Conservation (phyloP, 139 green algal species). For the Monoraphidium neglectum region DNA sequence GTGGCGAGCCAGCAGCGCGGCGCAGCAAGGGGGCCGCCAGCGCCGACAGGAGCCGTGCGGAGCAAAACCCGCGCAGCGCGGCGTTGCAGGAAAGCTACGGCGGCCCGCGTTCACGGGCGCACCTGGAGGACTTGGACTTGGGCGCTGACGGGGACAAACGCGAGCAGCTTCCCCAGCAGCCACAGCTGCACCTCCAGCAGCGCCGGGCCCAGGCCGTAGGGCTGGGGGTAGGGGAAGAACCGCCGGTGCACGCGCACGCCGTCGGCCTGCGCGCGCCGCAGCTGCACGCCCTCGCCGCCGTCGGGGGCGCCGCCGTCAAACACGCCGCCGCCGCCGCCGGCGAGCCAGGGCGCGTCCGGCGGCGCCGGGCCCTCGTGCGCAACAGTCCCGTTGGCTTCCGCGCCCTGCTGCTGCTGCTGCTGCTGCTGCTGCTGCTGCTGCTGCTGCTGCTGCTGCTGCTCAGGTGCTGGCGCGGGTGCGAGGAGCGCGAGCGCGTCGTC, state of each 20-base stretch:
- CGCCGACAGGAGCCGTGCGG: background rate
- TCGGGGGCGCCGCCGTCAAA: background rate
- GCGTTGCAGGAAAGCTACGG: too few species aligned
- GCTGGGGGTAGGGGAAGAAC: constrained; percentile 59
- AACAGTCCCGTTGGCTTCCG: background rate
- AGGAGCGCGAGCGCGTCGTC: background rate
- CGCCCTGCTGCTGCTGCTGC: constrained; percentile 8
- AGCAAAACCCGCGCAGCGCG: too few species aligned
- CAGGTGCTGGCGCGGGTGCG: background rate
- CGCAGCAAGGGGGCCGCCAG: background rate
- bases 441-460: background rate
- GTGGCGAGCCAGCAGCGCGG: background rate
- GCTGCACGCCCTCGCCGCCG: background rate
- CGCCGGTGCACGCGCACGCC: constrained; percentile 14
- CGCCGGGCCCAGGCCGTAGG: constrained; percentile 44
- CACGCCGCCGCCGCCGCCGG: background rate
- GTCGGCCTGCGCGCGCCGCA: constrained; percentile 4
- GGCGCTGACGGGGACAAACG: constrained; percentile 31
- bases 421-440: background rate
- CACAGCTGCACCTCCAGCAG: constrained; percentile 65
- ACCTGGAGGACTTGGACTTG: constrained; percentile 62
- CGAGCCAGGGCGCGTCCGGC: background rate
- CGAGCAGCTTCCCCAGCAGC: constrained; percentile 64
- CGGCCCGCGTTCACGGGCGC: background rate
- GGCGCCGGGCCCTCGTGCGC: background rate